Evolutionary conservation across 2,329 filamentous ascomycete species (phyloP), one percentile per base, ranked within the genome.

Genomic region (Penicillium sp.): DNA sequence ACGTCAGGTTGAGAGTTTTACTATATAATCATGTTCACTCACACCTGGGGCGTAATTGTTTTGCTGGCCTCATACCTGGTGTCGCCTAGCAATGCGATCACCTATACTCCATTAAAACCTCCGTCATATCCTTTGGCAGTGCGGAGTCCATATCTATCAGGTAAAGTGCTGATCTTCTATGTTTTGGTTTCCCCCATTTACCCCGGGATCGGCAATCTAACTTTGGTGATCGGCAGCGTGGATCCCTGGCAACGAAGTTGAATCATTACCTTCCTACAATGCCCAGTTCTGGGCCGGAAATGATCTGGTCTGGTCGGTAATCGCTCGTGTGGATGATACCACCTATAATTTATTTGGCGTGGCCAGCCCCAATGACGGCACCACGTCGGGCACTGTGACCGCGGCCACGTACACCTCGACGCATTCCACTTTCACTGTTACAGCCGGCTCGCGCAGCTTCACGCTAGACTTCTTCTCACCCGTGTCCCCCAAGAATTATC

Each of bases 391-490:
- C 13, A 66, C 65, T 1, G 68, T 75, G 24, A 66, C 61, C 13
- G 57, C 59, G 8, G 68, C 65, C 16, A 68, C 65, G 21, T 77
- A 72, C 56, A 77, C 73, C 10, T 69, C 74, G 8, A 77, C 75
- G 0, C 75, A 75, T 62, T 70, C 70, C 24, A 68, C 66, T 9
- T 76, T 78, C 60, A 69, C 61, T 0, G 59, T 77, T 9, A 66
- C 63, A 37, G 75, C 74, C 1, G 70, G 71, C 5, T 55, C 62
- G n/a, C 67, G 66, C 9, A 67, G 57, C 11, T 69, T 77, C 53
- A 69, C 64, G 2, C 63, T 78, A 14, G 75, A 77, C 55, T 78
- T 77, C 59, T 73, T 78, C 55, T 77, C 75, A 21, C 75, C 74
- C 1, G 70, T 77, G 0, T 74, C 71, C 11, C 73, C 74, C 14